These are phyloP conservation scores for Cladosporium sp. DNA, from an alignment of 2,329 filamentous ascomycete species.

Conservation along the genomic window DNA sequence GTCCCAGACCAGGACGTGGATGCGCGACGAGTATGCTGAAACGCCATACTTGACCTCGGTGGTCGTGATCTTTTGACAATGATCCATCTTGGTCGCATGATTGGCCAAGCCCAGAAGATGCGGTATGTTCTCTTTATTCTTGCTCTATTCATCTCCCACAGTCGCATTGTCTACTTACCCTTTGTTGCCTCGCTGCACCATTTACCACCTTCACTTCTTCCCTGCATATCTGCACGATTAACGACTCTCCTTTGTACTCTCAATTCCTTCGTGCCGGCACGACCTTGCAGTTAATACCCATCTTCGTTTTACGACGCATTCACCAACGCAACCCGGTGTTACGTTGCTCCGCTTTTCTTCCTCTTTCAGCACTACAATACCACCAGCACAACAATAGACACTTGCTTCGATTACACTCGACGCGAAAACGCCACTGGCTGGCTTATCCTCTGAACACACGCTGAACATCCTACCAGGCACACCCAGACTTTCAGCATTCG, in stretches of 20 bases:
- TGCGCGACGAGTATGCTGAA: constrained; percentile 38
- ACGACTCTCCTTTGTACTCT: constrained; percentile 21
- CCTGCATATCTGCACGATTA: constrained; percentile 14
- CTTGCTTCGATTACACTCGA: background rate
- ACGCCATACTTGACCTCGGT: constrained; percentile 36
- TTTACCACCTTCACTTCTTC: constrained; percentile 5
- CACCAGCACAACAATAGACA: too few relatives aligned
- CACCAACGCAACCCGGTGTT: constrained; percentile 7
- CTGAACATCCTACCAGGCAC: constrained; percentile 20
- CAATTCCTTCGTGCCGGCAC: constrained; percentile 11
- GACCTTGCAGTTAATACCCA: constrained; percentile 16
- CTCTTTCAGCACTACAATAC: background rate
- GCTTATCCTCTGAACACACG: background rate
- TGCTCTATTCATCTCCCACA: constrained; percentile 20
- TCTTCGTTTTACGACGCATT: constrained; percentile 9
- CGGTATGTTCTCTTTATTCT: constrained; percentile 26
- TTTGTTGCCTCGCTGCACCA: background rate
- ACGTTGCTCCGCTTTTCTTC: background rate
- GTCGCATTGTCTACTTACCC: too few relatives aligned
- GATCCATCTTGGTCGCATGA: constrained; percentile 27
- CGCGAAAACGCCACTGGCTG: constrained; percentile 1
- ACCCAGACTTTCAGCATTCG: constrained; percentile 25
- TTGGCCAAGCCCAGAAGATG: constrained; percentile 25
- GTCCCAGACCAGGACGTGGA: constrained; percentile 31
- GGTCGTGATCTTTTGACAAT: constrained; percentile 33